Evolutionary conservation across 106 monocot species (phyloP).

Genomic region (Dendrobium catenatum): DNA sequence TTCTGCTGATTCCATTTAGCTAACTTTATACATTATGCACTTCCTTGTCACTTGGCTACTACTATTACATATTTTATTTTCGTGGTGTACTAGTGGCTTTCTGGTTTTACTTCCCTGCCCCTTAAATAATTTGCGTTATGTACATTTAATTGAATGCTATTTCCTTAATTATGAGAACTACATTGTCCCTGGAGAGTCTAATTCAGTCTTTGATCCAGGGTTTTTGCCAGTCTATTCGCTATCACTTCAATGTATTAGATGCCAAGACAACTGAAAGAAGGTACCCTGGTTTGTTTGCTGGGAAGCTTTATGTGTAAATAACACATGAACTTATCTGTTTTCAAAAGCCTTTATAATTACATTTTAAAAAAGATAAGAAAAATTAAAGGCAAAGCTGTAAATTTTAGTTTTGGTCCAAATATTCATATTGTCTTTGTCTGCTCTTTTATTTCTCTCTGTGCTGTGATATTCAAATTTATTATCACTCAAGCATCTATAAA

Average conservation of each 20-base stretch:
- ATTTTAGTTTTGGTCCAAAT: background rate
- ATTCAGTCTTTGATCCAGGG: conserved; percentile 87
- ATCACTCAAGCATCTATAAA: background rate
- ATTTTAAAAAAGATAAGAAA: background rate
- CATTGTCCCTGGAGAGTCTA: conserved; percentile 50
- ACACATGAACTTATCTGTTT: conserved; percentile 2
- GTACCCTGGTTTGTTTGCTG: conserved; percentile 86
- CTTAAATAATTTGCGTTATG: background rate
- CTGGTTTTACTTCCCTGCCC: background rate
- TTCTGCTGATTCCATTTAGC: background rate
- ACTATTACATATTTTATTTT: conserved; percentile 6
- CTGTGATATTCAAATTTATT: background rate
- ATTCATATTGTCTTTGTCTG: background rate
- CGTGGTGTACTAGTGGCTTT: background rate
- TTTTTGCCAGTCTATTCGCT: conserved; percentile 49
- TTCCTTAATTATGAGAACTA: background rate
- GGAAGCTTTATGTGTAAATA: conserved; percentile 32
- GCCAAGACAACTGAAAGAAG: conserved; percentile 81
- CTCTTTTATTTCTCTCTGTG: background rate
- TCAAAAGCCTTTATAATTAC: background rate
- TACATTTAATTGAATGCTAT: background rate
- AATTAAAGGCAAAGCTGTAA: background rate
- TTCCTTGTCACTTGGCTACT: background rate
- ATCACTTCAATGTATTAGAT: conserved; percentile 59
- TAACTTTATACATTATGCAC: background rate